Percentiles rank a stretch among this genome's conserved stretches.
These are phyloP conservation scores for Prototheca cutis DNA, from an alignment of 163 green algal genomes.

Conservation along the genomic window DNA sequence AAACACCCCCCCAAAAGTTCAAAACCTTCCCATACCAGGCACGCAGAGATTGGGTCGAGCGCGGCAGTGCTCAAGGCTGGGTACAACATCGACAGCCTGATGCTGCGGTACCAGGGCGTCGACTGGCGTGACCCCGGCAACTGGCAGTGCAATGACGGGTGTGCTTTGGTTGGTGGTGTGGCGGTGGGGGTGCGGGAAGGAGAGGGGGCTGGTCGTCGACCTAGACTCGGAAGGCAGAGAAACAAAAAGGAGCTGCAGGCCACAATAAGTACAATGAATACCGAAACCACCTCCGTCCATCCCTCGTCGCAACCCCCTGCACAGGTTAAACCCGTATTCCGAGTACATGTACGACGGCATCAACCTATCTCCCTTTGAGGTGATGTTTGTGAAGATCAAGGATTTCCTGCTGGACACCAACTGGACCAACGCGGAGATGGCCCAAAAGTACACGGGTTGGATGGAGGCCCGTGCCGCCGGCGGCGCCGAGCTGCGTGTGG, in stretches of 20 bases:
- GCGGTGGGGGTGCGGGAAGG: no score
- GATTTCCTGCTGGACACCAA: slow-evolving; percentile 26
- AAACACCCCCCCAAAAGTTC: background rate
- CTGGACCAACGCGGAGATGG: slow-evolving; percentile 14
- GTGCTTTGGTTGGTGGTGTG: background rate
- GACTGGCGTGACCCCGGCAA: slow-evolving; percentile 34
- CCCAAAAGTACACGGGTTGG: slow-evolving; percentile 27
- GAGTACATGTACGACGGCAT: slow-evolving; percentile 40
- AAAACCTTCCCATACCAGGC: slow-evolving; percentile 5
- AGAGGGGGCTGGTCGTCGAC: no score
- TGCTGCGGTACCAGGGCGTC: slow-evolving; percentile 35
- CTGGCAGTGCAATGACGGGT: slow-evolving; percentile 38
- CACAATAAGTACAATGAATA: no score
- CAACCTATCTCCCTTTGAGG: slow-evolving; percentile 29
- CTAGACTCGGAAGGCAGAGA: no score
- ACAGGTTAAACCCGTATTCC: slow-evolving; percentile 33
- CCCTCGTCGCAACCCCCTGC: no score
- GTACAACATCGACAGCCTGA: slow-evolving; percentile 38
- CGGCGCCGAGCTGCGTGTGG: background rate
- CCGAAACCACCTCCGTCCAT: no score
- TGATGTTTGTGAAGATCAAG: slow-evolving; percentile 28
- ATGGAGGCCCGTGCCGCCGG: background rate
- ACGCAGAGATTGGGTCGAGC: slow-evolving; percentile 32
- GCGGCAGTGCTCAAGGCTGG: slow-evolving; percentile 27
- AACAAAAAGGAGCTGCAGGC: no score